These are phyloP conservation scores for Ceratocystis destructans DNA, from an alignment of 2,329 filamentous ascomycete genomes.

Conservation along the genomic window DNA sequence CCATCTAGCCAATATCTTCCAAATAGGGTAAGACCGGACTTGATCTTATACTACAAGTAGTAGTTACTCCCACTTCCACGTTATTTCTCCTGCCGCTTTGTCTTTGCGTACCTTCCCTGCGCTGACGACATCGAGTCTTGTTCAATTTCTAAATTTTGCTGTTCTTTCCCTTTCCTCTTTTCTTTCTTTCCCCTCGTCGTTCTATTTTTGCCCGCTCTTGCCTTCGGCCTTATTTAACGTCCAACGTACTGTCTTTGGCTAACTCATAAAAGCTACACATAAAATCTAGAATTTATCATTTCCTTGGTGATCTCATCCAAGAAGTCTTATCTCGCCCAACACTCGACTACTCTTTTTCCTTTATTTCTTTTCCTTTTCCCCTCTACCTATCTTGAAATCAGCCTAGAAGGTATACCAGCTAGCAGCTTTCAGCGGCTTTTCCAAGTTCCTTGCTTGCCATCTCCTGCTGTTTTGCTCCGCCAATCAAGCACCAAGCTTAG, in stretches of 20 bases:
- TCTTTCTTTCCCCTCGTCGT: background rate
- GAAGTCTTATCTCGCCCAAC: background rate
- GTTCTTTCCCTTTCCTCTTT: slow-evolving; percentile 4
- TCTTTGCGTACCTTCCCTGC: background rate
- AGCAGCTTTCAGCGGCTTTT: no score
- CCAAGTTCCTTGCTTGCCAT: background rate
- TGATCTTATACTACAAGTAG: slow-evolving; percentile 5
- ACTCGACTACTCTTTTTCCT: background rate
- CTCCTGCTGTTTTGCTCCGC: background rate
- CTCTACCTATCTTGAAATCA: background rate
- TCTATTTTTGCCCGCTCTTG: background rate
- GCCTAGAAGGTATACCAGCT: no score
- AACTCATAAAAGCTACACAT: background rate
- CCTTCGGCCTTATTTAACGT: background rate
- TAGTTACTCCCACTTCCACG: slow-evolving; percentile 6
- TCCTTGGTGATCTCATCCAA: background rate
- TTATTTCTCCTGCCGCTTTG: background rate
- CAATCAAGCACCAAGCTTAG: background rate
- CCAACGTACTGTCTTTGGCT: background rate
- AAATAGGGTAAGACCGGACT: background rate
- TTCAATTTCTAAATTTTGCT: background rate
- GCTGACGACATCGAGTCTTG: slow-evolving; percentile 8
- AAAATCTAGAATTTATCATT: background rate
- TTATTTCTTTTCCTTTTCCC: background rate
- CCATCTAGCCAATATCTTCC: background rate